Percentiles rank a stretch among this genome's conserved stretches.
These are phyloP conservation scores for Teunomyces cretensis DNA, from an alignment of 805 yeast species.

Conservation along the genomic window DNA sequence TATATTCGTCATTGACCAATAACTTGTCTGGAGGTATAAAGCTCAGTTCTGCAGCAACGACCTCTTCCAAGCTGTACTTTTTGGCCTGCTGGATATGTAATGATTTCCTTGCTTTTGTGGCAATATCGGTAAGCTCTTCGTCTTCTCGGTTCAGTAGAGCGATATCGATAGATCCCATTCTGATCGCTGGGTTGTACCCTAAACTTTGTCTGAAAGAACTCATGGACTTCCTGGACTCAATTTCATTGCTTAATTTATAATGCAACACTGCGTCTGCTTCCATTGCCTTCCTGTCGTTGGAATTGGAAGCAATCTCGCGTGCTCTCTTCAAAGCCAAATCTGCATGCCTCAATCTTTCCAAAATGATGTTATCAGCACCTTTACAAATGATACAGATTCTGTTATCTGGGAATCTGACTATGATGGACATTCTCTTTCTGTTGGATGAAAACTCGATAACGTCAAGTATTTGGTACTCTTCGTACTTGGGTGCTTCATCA, in stretches of 20 bases:
- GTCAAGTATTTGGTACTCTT: constrained; percentile 73
- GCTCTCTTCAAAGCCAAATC: constrained; percentile 64
- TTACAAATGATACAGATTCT: constrained; percentile 79
- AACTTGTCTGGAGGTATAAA: constrained; percentile 49
- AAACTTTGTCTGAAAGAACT: constrained; percentile 32
- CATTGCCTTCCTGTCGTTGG: constrained; percentile 62
- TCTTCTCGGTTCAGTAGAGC: constrained; percentile 46
- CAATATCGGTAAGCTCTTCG: constrained; percentile 54
- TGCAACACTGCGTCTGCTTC: constrained; percentile 78
- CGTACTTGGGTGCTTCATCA: constrained; percentile 59
- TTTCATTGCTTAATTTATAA: constrained; percentile 43
- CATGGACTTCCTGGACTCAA: constrained; percentile 31
- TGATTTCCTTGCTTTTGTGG: constrained; percentile 53
- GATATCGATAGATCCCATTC: constrained; percentile 49
- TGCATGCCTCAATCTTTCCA: constrained; percentile 65
- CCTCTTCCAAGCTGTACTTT: constrained; percentile 44
- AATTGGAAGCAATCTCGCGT: constrained; percentile 55
- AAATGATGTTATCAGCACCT: constrained; percentile 91
- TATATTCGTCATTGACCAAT: constrained; percentile 68
- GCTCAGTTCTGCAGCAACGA: neutral
- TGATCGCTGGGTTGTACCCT: constrained; percentile 11
- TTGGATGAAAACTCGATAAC: constrained; percentile 81
- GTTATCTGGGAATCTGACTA: constrained; percentile 74
- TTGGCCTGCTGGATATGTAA: constrained; percentile 58
- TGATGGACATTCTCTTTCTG: constrained; percentile 92